Evolutionary conservation across 176 grass and related monocot genomes (phyloP).

Genomic region (Ensete ventricosum): DNA sequence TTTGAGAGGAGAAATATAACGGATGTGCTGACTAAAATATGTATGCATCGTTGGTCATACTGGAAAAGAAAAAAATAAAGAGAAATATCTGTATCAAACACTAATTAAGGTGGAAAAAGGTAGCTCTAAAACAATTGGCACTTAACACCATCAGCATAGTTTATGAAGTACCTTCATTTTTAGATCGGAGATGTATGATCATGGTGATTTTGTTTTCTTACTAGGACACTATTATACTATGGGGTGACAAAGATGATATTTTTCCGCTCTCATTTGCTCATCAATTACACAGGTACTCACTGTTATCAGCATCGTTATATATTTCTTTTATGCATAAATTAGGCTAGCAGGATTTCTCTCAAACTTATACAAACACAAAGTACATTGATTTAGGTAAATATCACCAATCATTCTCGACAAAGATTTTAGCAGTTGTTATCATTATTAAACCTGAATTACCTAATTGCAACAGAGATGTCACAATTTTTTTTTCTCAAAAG

Average conservation of each 20-base stretch:
- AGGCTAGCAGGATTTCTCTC: not conserved
- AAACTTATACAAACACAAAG: not conserved
- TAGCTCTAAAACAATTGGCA: not conserved
- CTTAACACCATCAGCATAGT: not conserved
- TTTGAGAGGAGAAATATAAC: too few species aligned
- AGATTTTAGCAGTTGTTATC: too few species aligned
- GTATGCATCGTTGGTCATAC: too few species aligned
- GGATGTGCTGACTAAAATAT: too few species aligned
- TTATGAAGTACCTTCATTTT: not conserved
- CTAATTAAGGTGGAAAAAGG: too few species aligned
- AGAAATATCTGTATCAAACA: too few species aligned
- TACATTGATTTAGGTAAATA: not conserved
- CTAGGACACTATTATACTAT: slow-evolving; percentile 62
- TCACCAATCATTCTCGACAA: too few species aligned
- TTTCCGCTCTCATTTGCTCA: slow-evolving; percentile 55
- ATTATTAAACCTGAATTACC: too few species aligned
- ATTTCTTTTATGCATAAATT: not conserved
- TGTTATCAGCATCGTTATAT: not conserved
- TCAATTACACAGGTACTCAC: slow-evolving; percentile 54
- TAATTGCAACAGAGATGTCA: too few species aligned
- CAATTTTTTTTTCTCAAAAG: too few species aligned
- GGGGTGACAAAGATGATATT: slow-evolving; percentile 78
- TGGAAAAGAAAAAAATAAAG: too few species aligned
- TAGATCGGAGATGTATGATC: not conserved
- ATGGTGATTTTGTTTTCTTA: not conserved